Base-by-base conservation (phyloP, 306 rosid genomes). In the Quercus robur region DNA sequence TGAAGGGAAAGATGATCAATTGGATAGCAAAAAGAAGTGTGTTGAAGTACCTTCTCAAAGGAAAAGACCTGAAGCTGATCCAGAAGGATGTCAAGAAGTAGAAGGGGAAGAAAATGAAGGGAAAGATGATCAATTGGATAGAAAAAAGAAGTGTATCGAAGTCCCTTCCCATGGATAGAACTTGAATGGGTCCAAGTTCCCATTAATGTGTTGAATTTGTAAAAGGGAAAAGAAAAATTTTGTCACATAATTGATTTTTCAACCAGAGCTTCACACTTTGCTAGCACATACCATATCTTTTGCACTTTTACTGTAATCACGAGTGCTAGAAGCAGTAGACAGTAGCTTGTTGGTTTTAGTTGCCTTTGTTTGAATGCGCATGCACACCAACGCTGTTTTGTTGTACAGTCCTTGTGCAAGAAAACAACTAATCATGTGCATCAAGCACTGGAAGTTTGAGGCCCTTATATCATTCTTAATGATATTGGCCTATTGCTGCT, bases 51-150 rank as follows among this genome's bases (percentile, higher is more conserved):
- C 54, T 80, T 97, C 99, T 54, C 98, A 85, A 59, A 88, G 97
- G 83, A 95, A 95, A 82, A 83, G 93, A 89, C 70, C 84, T 68
- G 90, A 75, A 85, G 86, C 77, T 18, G 90, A 82, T 75, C 74
- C 84, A 35, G 88, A 86, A 71, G 86, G 84, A 51, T 74, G 81
- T 72, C 84, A 66, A 41, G 85, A 75, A 63, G 74, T 63, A 26
- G 35, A 75, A 41, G 88, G 75, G 73, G 81, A 90, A 79, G 91
- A 81, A 61, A 64, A 71, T 57, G 85, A 64, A 74, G 77, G 67
- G 56, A 49, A 76, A 2, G 84, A 77, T 25, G 79, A 72, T 25
- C 46, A 81, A 58, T 38, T 62, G 56, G 81, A 77, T 49, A 56
- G 69, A 9, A 75, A 85, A 79, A 85, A 62, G 84, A 73, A 80